Evolutionary conservation across 495 filamentous ascomycete species (phyloP).

Genomic region (Cetradonia linearis): DNA sequence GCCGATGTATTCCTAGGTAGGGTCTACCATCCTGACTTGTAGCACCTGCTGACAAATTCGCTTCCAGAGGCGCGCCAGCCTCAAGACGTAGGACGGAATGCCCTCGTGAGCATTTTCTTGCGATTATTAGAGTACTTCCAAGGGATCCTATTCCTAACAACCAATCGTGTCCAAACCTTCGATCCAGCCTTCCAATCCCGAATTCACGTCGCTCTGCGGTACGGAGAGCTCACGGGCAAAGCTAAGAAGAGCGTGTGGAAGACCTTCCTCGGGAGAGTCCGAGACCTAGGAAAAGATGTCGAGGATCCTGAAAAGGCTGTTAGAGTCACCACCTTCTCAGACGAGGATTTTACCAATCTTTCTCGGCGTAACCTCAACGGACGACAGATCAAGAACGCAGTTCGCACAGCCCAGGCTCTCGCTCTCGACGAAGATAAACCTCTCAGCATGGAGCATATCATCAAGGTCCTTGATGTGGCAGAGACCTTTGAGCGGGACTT

Average conservation of each 20-base stretch:
- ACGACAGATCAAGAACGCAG: constrained; percentile 93
- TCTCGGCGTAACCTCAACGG: constrained; percentile 70
- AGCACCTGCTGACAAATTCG: not conserved
- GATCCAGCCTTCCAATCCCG: constrained; percentile 58
- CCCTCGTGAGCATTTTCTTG: constrained; percentile 66
- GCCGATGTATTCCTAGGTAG: constrained; percentile 60
- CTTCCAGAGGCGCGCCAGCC: constrained; percentile 53
- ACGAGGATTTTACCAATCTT: constrained; percentile 57
- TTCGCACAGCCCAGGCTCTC: constrained; percentile 75
- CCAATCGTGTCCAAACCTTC: constrained; percentile 67
- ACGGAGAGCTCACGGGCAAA: constrained; percentile 62
- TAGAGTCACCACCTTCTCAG: constrained; percentile 50
- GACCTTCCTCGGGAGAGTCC: constrained; percentile 66
- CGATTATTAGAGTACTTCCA: constrained; percentile 68
- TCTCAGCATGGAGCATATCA: constrained; percentile 73
- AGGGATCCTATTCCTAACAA: constrained; percentile 70
- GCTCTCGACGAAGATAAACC: constrained; percentile 64
- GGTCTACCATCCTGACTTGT: not conserved
- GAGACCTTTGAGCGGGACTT: constrained; percentile 74
- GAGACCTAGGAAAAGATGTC: constrained; percentile 39
- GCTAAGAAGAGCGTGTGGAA: constrained; percentile 81
- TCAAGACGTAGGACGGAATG: constrained; percentile 64
- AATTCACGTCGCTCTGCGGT: constrained; percentile 68
- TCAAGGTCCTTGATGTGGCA: constrained; percentile 68
- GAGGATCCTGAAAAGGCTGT: constrained; percentile 32